These are phyloP conservation scores for Phytophthora cajani DNA, from an alignment of 352 stramenopile genomes.

Conservation along the genomic window DNA sequence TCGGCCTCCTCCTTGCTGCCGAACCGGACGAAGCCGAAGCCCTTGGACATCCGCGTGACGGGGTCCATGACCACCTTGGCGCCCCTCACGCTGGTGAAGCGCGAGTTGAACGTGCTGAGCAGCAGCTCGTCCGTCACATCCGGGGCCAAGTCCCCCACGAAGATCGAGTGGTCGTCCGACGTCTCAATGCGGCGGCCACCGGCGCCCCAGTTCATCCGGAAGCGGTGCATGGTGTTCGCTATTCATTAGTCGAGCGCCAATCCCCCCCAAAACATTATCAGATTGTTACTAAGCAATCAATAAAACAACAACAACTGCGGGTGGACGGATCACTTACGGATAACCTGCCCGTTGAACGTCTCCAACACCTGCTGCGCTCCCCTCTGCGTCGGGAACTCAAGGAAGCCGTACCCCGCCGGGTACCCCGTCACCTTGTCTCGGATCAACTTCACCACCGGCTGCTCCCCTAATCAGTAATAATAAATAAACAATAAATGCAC, in stretches of 20 bases:
- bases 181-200: slow-evolving; percentile 87
- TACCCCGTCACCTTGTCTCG: slow-evolving; percentile 91
- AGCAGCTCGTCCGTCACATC: slow-evolving; percentile 91
- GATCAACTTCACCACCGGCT: slow-evolving; percentile 91
- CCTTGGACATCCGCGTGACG: slow-evolving; percentile 90
- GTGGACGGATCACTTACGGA: slow-evolving; percentile 60
- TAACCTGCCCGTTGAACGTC: slow-evolving; percentile 85
- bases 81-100: slow-evolving; percentile 83
- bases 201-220: slow-evolving; percentile 93
- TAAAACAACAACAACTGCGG: not conserved
- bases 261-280: slow-evolving; percentile 7
- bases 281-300: slow-evolving; percentile 7
- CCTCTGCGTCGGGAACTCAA: slow-evolving; percentile 88
- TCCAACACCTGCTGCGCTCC: slow-evolving; percentile 89
- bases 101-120: slow-evolving; percentile 79
- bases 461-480: slow-evolving; percentile 50
- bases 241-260: slow-evolving; percentile 10
- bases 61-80: slow-evolving; percentile 93
- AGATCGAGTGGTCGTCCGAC: slow-evolving; percentile 89
- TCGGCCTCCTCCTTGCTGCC: slow-evolving; percentile 88
- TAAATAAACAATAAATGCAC: not conserved
- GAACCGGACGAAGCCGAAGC: slow-evolving; percentile 94
- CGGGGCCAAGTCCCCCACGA: slow-evolving; percentile 91
- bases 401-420: slow-evolving; percentile 90
- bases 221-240: slow-evolving; percentile 90